Evolutionary conservation across 345 rosid genomes (phyloP).

Genomic region (Bruguiera gymnorhiza): DNA sequence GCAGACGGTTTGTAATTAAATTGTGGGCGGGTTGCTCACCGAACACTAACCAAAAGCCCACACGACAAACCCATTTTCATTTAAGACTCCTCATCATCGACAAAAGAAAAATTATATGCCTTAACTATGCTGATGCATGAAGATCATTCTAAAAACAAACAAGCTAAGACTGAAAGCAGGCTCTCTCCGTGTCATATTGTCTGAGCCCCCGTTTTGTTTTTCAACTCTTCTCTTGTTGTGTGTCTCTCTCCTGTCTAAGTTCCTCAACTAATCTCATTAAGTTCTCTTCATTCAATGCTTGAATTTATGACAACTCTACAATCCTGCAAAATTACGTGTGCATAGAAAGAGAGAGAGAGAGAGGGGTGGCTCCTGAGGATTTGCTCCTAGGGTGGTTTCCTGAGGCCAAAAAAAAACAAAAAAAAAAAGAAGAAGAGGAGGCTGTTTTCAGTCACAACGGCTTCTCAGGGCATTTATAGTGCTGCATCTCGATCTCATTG

Average conservation of each 20-base stretch:
- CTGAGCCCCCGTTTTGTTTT: not conserved
- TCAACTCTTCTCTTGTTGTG: not conserved
- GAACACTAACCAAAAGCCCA: slow-evolving; percentile 52
- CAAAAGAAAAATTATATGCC: not conserved
- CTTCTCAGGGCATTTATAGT: slow-evolving; percentile 56
- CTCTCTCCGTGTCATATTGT: slow-evolving; percentile 6
- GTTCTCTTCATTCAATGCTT: slow-evolving; percentile 53
- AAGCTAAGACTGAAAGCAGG: not conserved
- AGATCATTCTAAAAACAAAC: not conserved
- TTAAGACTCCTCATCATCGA: slow-evolving; percentile 25
- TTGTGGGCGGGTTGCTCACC: slow-evolving; percentile 63
- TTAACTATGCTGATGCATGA: not conserved
- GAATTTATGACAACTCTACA: slow-evolving; percentile 33
- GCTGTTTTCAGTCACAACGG: slow-evolving; percentile 37
- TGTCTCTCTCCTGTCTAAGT: slow-evolving; percentile 12
- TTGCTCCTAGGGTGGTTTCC: slow-evolving; percentile 1
- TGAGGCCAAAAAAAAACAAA: not conserved
- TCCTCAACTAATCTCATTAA: slow-evolving; percentile 80
- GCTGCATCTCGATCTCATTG: slow-evolving; percentile 38
- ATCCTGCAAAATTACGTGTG: slow-evolving; percentile 61
- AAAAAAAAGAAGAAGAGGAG: not conserved
- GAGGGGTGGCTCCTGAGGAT: not conserved
- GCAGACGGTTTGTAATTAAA: slow-evolving; percentile 4
- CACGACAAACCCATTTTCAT: slow-evolving; percentile 42
- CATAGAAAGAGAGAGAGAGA: slow-evolving; percentile 1